Conservation (phyloP, 306 rosid species). For the Lathyrus sativus region DNA sequence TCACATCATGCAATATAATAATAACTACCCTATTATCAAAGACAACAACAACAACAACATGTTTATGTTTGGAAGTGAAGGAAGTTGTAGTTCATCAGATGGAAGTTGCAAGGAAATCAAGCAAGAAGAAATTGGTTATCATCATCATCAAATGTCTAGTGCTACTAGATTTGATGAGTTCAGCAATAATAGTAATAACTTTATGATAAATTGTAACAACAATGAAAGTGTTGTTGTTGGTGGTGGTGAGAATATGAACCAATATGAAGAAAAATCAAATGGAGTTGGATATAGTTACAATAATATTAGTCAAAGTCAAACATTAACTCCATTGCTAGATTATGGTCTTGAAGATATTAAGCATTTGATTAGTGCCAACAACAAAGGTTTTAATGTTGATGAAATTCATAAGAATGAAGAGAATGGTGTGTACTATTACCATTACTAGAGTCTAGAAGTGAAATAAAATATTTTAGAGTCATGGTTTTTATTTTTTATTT, state of each 20-base stretch:
- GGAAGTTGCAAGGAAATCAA: conserved; percentile 65
- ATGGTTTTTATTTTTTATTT: conserved; percentile 15
- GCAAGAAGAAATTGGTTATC: conserved; percentile 56
- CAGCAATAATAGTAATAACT: conserved; percentile 29
- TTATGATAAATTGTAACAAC: conserved; percentile 43
- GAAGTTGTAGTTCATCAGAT: conserved; percentile 82
- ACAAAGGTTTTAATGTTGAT: conserved; percentile 43
- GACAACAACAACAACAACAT: conserved; percentile 42
- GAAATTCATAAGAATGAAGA: conserved; percentile 64
- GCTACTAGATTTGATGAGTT: conserved; percentile 36
- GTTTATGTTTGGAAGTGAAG: conserved; percentile 71
- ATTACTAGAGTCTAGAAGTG: conserved; percentile 35
- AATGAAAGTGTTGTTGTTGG: conserved; percentile 15
- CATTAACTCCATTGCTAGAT: conserved; percentile 43
- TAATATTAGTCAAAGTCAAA: conserved; percentile 36
- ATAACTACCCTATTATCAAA: conserved; percentile 37
- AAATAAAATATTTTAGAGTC: conserved; percentile 35
- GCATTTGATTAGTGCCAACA: conserved; percentile 54
- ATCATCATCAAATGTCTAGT: conserved; percentile 22
- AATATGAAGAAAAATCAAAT: conserved; percentile 41
- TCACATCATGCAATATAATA: conserved; percentile 46
- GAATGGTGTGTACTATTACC: conserved; percentile 56
- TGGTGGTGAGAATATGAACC: conserved; percentile 37
- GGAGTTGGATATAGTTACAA: conserved; percentile 34
- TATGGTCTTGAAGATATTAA: conserved; percentile 64